phyloP scores from a whole-genome alignment of 495 filamentous ascomycete species.

The Hyaloscypha bicolor region DNA sequence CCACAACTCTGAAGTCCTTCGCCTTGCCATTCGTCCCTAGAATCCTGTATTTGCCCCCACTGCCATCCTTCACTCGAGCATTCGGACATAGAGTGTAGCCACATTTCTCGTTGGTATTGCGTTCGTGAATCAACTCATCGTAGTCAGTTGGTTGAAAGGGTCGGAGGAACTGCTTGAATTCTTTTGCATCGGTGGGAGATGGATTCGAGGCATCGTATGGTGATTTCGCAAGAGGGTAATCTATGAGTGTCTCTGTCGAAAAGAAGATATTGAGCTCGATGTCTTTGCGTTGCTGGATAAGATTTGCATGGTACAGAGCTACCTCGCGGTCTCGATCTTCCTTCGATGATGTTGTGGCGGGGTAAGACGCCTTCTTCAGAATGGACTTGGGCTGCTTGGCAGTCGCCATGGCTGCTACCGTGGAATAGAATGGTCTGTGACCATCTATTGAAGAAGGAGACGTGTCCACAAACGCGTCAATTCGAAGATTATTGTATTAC shows the following conservation, averaged over 20 bases:
- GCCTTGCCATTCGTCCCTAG: conserved; percentile 55
- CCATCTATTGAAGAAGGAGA: not conserved
- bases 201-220: conserved; percentile 60
- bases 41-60: conserved; percentile 52
- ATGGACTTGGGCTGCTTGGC: conserved; percentile 30
- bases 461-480: not conserved
- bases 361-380: conserved; percentile 37
- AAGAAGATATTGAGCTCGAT: conserved; percentile 71
- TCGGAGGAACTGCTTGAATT: conserved; percentile 59
- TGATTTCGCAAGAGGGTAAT: conserved; percentile 51
- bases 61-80: conserved; percentile 45
- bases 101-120: conserved; percentile 76
- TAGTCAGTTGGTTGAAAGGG: conserved; percentile 87
- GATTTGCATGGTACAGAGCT: conserved; percentile 78
- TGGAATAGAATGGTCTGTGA: not conserved
- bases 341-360: conserved; percentile 34
- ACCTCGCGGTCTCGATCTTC: conserved; percentile 45
- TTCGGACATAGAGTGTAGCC: conserved; percentile 79
- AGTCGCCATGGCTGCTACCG: conserved; percentile 28
- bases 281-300: conserved; percentile 76
- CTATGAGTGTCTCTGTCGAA: conserved; percentile 66
- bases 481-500: not conserved
- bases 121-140: conserved; percentile 81
- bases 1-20: conserved; percentile 39
- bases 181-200: conserved; percentile 52